These are phyloP conservation scores for Macaranga tanarius DNA, from an alignment of 441 rosid genomes.

Conservation along the genomic window DNA sequence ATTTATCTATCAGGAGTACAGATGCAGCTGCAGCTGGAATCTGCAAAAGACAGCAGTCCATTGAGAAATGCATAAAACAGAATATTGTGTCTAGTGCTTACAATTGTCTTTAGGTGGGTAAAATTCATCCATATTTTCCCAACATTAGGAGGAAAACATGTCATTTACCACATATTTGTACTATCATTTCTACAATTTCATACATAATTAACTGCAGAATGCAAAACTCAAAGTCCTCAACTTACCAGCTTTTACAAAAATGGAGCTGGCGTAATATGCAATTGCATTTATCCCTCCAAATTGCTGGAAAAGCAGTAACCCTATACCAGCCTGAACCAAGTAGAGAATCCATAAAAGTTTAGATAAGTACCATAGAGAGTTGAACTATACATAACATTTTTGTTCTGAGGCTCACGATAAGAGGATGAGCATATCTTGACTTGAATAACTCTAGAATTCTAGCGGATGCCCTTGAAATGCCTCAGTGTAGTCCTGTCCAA, in stretches of 20 bases:
- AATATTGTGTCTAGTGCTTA: background rate
- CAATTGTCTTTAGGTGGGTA: constrained; percentile 8
- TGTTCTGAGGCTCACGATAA: constrained; percentile 53
- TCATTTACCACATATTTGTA: no score
- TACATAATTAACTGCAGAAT: background rate
- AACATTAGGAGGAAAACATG: constrained; percentile 17
- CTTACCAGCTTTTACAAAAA: constrained; percentile 40
- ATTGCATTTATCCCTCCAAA: constrained; percentile 66
- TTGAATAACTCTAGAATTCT: constrained; percentile 58
- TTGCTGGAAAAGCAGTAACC: constrained; percentile 69
- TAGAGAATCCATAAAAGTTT: no score
- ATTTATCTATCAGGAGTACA: constrained; percentile 10
- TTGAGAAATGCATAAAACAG: background rate
- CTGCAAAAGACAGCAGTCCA: constrained; percentile 18
- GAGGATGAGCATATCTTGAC: constrained; percentile 60
- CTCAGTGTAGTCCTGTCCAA: constrained; percentile 58
- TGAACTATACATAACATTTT: no score
- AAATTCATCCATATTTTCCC: constrained; percentile 20
- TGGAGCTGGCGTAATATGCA: constrained; percentile 55
- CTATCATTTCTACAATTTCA: background rate
- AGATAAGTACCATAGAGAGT: no score
- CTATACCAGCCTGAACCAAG: constrained; percentile 70
- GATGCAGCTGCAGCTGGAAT: constrained; percentile 14
- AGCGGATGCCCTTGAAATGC: constrained; percentile 55
- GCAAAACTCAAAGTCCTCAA: background rate